phyloP scores from a whole-genome alignment of 352 stramenopile species.

The Phytophthora idaei region DNA sequence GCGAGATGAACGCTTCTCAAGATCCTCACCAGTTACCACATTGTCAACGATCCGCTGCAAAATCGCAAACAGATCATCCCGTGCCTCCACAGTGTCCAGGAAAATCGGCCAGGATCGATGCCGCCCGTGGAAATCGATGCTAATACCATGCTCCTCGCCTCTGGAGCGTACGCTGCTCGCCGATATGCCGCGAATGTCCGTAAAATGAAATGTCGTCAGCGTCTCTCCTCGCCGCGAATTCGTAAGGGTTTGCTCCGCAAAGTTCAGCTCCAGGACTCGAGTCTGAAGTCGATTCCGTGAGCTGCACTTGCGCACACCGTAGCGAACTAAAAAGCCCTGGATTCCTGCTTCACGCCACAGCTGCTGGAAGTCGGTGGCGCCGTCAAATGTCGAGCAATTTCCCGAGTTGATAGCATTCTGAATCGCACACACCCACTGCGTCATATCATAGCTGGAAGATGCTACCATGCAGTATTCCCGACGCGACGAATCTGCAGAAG shows the following conservation, averaged over 20 bases:
- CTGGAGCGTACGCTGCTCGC: conserved; percentile 43
- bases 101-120: conserved; percentile 82
- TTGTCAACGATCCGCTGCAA: conserved; percentile 77
- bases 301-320: conserved; percentile 84
- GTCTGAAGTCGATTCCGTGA: conserved; percentile 82
- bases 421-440: conserved; percentile 81
- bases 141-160: conserved; percentile 68
- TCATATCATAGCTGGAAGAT: conserved; percentile 80
- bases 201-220: conserved; percentile 78
- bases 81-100: conserved; percentile 69
- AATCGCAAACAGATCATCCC: conserved; percentile 77
- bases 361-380: conserved; percentile 65
- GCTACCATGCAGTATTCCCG: conserved; percentile 71
- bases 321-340: conserved; percentile 81
- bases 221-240: conserved; percentile 82
- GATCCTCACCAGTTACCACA: conserved; percentile 61
- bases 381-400: conserved; percentile 80
- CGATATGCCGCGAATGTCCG: conserved; percentile 59
- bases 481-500: conserved; percentile 69
- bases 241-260: conserved; percentile 84
- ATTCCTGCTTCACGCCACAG: conserved; percentile 85
- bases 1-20: conserved; percentile 70
- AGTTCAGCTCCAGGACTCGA: conserved; percentile 86
- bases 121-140: conserved; percentile 69
- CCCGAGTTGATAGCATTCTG: conserved; percentile 83